Evolutionary conservation across 2,329 filamentous ascomycete species (phyloP), one percentile per base, ranked within the genome.

Genomic region (Diaporthe sp.): DNA sequence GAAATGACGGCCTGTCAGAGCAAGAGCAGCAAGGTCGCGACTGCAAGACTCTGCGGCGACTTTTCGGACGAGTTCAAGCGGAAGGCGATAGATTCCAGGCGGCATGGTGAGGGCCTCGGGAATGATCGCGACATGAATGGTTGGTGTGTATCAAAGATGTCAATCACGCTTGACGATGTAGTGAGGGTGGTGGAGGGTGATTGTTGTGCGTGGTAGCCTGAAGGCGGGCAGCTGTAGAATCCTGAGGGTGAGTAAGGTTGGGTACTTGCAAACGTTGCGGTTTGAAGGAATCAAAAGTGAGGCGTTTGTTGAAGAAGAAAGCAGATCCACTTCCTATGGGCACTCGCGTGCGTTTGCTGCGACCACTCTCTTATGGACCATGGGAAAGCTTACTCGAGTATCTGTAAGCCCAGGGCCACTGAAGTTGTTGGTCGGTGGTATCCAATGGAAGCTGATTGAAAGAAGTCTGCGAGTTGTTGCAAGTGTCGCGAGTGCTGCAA

Each of bases 21-120:
- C 58, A 9, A 61, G 37, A 42, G 37, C 58, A 44, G 58, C 58
- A 12, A 42, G 10, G 22, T 61, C 58, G 37, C 37, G 58, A 25
- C 37, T 42, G n/a, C n/a, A 2, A 42, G 58, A 42, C 37, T 42
- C 22, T 17, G 10, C 58, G 37, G 20, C 37, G n/a, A 61, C 37
- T 42, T 61, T n/a, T 61, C 37, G 34, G 17, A 61, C 58, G 39
- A 61, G 34, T 12, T 61, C 58, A 10, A 42, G 37, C 4, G 58
- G 58, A 61, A 61, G 34, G 58, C n/a, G 58, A 20, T 61, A 61
- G 13, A 61, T 61, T 42, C 37, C 37, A 7, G 58, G 58, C 22
- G 58, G 34, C 58, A 61, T 61, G 31, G 58, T 42, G 58, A 42
- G 37, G 4, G n/a, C 10, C 22, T 20, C n/a, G 13, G 4, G 22